Percentiles rank a stretch among this genome's conserved stretches.
Conservation (phyloP, 1,284 basidiomycete genomes). For the Ganoderma multipileum region DNA sequence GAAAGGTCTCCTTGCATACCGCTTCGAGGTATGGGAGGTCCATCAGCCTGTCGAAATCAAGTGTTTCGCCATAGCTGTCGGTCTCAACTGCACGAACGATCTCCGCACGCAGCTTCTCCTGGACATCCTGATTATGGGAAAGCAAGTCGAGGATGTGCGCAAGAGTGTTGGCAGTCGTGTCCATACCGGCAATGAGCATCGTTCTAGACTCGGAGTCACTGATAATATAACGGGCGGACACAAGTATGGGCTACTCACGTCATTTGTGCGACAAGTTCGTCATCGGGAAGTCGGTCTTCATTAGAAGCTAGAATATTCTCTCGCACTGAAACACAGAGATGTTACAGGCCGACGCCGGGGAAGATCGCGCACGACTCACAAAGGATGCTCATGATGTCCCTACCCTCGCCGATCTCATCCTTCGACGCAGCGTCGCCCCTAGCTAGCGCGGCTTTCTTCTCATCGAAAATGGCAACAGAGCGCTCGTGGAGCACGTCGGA, state of each 20-base stretch:
- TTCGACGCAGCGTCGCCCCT: constrained; percentile 18
- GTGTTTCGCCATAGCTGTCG: constrained; percentile 22
- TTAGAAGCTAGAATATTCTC: constrained; percentile 33
- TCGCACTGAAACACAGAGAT: constrained; percentile 21
- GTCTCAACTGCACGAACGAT: constrained; percentile 28
- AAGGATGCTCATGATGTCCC: constrained; percentile 33
- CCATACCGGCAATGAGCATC: constrained; percentile 35
- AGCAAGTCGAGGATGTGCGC: constrained; percentile 37
- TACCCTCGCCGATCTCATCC: constrained; percentile 25
- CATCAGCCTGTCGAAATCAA: constrained; percentile 37
- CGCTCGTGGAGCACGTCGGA: constrained; percentile 12
- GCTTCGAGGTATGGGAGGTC: constrained; percentile 41
- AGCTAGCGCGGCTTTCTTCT: constrained; percentile 20
- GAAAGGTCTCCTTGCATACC: constrained; percentile 40
- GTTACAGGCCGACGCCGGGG: not conserved
- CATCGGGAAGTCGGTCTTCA: constrained; percentile 19
- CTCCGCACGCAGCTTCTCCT: constrained; percentile 33
- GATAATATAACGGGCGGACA: not conserved
- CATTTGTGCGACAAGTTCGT: constrained; percentile 37
- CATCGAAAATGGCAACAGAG: constrained; percentile 14
- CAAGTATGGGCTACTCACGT: constrained; percentile 15
- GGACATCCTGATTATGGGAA: constrained; percentile 8
- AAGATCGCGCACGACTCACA: constrained; percentile 13
- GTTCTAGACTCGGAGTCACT: constrained; percentile 18
- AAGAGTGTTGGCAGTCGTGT: constrained; percentile 38